Percentiles rank a stretch among this genome's conserved stretches.
phyloP scores from a whole-genome alignment of 2,329 filamentous ascomycete genomes.

The Phaeosphaeriaceae sp. region DNA sequence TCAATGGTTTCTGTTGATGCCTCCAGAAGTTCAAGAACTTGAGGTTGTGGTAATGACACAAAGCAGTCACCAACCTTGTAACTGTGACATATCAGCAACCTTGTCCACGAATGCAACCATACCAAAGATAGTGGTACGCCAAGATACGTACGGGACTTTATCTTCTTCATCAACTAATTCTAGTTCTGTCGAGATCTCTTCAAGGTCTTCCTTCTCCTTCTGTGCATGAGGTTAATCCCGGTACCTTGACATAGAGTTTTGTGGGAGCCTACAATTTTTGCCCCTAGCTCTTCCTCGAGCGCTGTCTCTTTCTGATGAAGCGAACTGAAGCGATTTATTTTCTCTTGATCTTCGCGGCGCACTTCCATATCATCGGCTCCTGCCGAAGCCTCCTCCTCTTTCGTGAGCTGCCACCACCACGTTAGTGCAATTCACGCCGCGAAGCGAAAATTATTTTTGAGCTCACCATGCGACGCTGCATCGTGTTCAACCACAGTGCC shows the following conservation, averaged over 20 bases:
- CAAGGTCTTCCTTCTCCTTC: conserved; percentile 98
- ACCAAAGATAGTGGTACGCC: background rate
- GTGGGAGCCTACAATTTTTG: conserved; percentile 70
- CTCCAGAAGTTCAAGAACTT: conserved; percentile 85
- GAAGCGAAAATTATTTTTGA: conserved; percentile 10
- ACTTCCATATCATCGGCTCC: conserved; percentile 87
- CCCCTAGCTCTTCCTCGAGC: conserved; percentile 79
- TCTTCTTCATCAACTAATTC: conserved; percentile 97
- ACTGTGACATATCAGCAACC: conserved; percentile 54
- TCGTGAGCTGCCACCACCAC: conserved; percentile 72
- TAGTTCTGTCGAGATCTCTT: conserved; percentile 88
- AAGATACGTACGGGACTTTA: conserved; percentile 75
- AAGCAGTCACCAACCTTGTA: conserved; percentile 98
- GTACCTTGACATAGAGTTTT: background rate
- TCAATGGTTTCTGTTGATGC: conserved; percentile 76
- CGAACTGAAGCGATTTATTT: conserved; percentile 97
- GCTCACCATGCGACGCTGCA: conserved; percentile 55
- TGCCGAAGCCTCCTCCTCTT: conserved; percentile 81
- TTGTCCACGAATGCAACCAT: background rate
- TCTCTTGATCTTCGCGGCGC: conserved; percentile 95
- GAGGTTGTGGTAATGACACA: conserved; percentile 80
- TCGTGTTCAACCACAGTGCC: conserved; percentile 9
- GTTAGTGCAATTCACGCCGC: conserved; percentile 19
- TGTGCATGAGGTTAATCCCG: conserved; percentile 49
- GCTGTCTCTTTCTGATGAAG: conserved; percentile 84